Evolutionary conservation across 768 basidiomycete genomes (phyloP).

Genomic region (Lepiota brunneoincarnata): DNA sequence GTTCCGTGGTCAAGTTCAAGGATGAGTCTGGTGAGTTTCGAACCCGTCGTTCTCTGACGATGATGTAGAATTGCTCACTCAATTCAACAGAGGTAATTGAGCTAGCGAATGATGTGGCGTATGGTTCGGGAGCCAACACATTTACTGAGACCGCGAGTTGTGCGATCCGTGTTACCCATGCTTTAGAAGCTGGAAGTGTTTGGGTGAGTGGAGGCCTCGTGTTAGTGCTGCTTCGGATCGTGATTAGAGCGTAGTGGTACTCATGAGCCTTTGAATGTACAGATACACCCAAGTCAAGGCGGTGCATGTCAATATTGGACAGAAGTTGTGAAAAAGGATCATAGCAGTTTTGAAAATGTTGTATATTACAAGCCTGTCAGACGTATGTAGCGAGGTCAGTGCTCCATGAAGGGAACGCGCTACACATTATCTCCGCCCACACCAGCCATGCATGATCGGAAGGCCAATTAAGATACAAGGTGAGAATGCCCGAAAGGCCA

Average conservation of each 20-base stretch:
- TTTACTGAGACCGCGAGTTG: constrained; percentile 69
- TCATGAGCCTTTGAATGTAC: not conserved
- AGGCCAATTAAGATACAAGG: too few relatives aligned
- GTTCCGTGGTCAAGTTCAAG: constrained; percentile 75
- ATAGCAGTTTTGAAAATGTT: not conserved
- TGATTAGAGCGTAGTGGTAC: constrained; percentile 21
- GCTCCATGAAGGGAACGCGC: not conserved
- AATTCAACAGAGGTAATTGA: constrained; percentile 50
- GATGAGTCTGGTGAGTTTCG: constrained; percentile 53
- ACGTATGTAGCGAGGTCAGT: too few relatives aligned
- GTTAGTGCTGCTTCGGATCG: constrained; percentile 56
- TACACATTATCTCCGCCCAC: too few relatives aligned
- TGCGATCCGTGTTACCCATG: constrained; percentile 62
- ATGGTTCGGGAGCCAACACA: constrained; percentile 79
- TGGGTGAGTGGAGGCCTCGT: constrained; percentile 44
- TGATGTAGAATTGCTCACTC: too few relatives aligned
- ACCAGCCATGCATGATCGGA: too few relatives aligned
- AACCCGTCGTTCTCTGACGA: too few relatives aligned
- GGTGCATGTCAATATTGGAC: constrained; percentile 56
- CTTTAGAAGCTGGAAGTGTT: constrained; percentile 65
- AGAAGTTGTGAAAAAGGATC: constrained; percentile 5
- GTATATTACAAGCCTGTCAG: not conserved
- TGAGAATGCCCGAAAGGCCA: too few relatives aligned
- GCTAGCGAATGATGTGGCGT: constrained; percentile 73
- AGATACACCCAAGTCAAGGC: constrained; percentile 60